Conservation (phyloP, 768 basidiomycete genomes). For the Hericium coralloides region DNA sequence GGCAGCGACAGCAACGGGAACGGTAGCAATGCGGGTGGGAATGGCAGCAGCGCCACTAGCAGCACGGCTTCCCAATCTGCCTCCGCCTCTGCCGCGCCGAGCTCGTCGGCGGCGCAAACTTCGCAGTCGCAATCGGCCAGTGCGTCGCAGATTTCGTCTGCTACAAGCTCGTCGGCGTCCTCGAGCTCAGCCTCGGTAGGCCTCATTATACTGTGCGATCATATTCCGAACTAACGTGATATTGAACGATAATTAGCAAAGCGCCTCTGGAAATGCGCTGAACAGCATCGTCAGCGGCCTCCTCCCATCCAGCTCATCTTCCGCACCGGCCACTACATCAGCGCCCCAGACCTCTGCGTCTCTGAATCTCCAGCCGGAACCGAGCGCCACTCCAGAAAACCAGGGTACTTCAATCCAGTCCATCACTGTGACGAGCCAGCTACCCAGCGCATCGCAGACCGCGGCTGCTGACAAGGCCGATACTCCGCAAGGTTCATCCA, state of each 20-base stretch:
- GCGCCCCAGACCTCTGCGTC: constrained; percentile 1
- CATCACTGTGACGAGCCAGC: constrained; percentile 16
- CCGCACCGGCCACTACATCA: constrained; percentile 11
- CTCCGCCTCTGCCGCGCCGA: constrained; percentile 5
- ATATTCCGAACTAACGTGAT: no score
- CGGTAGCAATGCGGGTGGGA: neutral
- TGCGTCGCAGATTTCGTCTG: constrained; percentile 2
- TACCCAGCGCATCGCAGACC: constrained; percentile 14
- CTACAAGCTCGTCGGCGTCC: constrained; percentile 1
- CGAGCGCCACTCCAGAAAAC: constrained; percentile 13
- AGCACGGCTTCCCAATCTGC: constrained; percentile 6
- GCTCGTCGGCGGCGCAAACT: constrained; percentile 5
- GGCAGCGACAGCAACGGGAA: neutral
- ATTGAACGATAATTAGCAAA: no score
- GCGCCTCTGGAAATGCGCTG: neutral
- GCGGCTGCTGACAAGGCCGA: constrained; percentile 19
- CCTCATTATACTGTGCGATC: no score
- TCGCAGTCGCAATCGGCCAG: neutral
- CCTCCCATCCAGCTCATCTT: constrained; percentile 18
- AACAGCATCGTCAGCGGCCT: constrained; percentile 18
- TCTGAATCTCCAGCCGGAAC: constrained; percentile 13
- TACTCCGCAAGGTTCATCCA: constrained; percentile 29
- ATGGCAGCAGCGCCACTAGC: neutral
- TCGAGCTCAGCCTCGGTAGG: neutral
- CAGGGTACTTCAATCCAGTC: constrained; percentile 15